Evolutionary conservation across 140 eudicot species (phyloP).

Genomic region (Artemisia princeps): DNA sequence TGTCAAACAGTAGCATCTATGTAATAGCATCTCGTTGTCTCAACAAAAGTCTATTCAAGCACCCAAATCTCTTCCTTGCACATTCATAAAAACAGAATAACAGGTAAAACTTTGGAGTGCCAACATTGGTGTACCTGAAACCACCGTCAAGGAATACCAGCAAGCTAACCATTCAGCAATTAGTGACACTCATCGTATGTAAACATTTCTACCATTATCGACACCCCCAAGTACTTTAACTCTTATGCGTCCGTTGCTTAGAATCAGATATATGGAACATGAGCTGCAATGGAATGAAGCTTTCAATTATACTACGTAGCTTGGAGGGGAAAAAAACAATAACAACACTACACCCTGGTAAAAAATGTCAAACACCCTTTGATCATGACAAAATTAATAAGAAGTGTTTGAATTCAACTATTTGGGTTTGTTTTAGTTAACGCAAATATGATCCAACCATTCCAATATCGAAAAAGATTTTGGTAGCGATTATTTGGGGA

Average conservation of each 20-base stretch:
- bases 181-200: neutral
- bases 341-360: no score
- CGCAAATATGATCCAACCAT: no score
- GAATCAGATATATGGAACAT: conserved; percentile 83
- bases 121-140: neutral
- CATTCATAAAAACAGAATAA: neutral
- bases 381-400: neutral
- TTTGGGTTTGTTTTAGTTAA: conserved; percentile 1
- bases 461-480: no score
- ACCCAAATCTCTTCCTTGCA: neutral
- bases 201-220: neutral
- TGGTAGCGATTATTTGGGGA: no score
- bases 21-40: neutral
- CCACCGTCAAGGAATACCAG: neutral
- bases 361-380: neutral
- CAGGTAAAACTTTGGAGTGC: neutral
- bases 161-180: neutral
- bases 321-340: no score
- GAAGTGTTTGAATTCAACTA: conserved; percentile 3
- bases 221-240: conserved; percentile 14
- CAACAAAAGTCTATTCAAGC: neutral
- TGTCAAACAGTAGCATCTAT: neutral
- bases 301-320: no score
- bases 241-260: conserved; percentile 41
- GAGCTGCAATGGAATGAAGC: conserved; percentile 48